Percentiles rank a stretch among this genome's conserved stretches.
phyloP scores from a whole-genome alignment of 495 filamentous ascomycete genomes.

The Rhypophila decipiens region DNA sequence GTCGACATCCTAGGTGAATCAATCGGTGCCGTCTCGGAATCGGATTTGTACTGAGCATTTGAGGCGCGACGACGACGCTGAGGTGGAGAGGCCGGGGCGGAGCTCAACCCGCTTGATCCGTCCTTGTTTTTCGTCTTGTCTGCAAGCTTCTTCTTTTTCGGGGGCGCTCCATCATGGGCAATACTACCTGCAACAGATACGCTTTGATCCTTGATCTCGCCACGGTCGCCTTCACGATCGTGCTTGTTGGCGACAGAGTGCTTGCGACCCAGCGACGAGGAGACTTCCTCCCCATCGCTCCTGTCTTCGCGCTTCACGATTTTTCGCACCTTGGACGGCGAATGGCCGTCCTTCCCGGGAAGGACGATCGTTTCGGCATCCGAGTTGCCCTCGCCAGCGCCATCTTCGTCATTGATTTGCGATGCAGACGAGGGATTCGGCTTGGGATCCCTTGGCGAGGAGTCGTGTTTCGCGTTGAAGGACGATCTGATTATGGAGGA shows the following conservation, averaged over 20 bases:
- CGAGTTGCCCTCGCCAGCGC: constrained; percentile 54
- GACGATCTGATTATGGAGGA: constrained; percentile 31
- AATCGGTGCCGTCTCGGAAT: constrained; percentile 35
- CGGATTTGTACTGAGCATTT: constrained; percentile 37
- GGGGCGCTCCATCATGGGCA: constrained; percentile 11
- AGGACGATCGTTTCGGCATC: constrained; percentile 79
- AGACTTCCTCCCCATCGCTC: constrained; percentile 44
- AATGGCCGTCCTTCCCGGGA: constrained; percentile 63
- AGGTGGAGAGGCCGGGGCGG: constrained; percentile 44
- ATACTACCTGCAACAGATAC: constrained; percentile 11
- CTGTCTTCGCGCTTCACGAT: constrained; percentile 64
- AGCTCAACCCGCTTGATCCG: constrained; percentile 48
- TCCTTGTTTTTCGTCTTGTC: constrained; percentile 39
- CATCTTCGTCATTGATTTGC: constrained; percentile 33
- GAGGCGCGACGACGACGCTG: constrained; percentile 36
- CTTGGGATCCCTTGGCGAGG: constrained; percentile 18
- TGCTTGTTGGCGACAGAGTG: constrained; percentile 26
- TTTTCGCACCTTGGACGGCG: constrained; percentile 62
- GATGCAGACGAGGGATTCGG: constrained; percentile 9
- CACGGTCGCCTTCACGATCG: constrained; percentile 22
- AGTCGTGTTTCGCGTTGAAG: constrained; percentile 17
- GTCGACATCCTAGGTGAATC: constrained; percentile 27
- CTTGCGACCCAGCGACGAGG: constrained; percentile 27
- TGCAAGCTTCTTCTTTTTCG: constrained; percentile 44
- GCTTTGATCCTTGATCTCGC: constrained; percentile 22